Evolutionary conservation across 345 rosid species (phyloP), one percentile per base, ranked within the genome.

Genomic region (Lumnitzera littorea): DNA sequence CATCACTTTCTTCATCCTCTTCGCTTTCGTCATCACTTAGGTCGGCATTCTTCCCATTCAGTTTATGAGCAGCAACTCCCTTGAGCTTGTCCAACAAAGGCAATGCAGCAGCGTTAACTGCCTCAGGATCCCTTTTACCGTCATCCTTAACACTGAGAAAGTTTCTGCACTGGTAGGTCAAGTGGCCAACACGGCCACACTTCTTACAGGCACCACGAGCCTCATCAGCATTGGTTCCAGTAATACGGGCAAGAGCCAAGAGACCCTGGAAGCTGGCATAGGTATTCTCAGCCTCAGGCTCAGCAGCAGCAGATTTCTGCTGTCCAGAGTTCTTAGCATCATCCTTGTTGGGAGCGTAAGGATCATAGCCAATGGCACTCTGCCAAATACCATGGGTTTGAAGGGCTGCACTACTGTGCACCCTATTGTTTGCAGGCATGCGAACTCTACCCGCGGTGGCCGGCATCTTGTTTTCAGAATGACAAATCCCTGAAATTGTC

Each of bases 401-500:
- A 53, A 94, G 77, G 60, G 97, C 99, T 6, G 99, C 99, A 63
- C 97, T 94, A 76, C 97, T 90, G 59, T 94, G 99, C 51, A 94
- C 99, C 81, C 97, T 78, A 43, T 94, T 94, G 86, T 94, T 90
- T 48, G 97, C 99, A 10, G 97, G 99, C 96, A 94, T 94, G 65
- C 99, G 99, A 71, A 94, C 99, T 75, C 99, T 78, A 13, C 99
- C 99, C n/a, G 99, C 97, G 1, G 97, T 94, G 31, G 99, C 99
- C 77, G 97, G 99, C 97, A 94, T 94, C 87, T 78, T 90, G 41
- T 51, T 67, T 5, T n/a, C 23, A 11, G n/a, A 27, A 23, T 36
- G 11, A 36, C 43, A 36, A 36, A 36, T 36, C 43, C 43, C 43
- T 36, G 43, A 36, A 36, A 4, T 36, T 36, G 43, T 4, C 43